Percentiles rank a stretch among this genome's conserved stretches.
Conservation (phyloP, 305 asterid species). For the Rubia peregrina region DNA sequence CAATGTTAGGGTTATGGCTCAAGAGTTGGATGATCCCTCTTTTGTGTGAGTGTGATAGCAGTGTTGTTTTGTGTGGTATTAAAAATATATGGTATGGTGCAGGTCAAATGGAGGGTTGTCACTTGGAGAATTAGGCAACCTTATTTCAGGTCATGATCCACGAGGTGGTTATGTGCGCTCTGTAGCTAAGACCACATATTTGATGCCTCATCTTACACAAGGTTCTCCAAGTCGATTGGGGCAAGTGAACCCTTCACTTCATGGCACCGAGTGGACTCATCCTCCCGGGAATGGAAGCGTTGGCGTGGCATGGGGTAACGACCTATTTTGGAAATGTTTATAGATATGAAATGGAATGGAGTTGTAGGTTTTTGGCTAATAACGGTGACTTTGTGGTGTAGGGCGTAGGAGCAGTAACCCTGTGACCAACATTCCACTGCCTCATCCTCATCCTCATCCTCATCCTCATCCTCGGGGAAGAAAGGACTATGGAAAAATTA, state of each 20-base stretch:
- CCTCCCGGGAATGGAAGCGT: slow-evolving; percentile 42
- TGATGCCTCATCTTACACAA: slow-evolving; percentile 49
- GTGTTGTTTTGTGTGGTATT: not conserved
- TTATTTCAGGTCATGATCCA: slow-evolving; percentile 40
- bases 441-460: too few species aligned
- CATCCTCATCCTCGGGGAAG: slow-evolving; percentile 42
- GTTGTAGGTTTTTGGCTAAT: not conserved
- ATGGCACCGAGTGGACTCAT: too few species aligned
- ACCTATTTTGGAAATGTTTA: not conserved
- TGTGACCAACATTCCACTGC: slow-evolving; percentile 45
- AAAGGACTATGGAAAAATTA: slow-evolving; percentile 63
- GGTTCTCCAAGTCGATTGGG: slow-evolving; percentile 67
- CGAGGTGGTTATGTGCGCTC: slow-evolving; percentile 40
- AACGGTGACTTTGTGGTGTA: slow-evolving; percentile 24
- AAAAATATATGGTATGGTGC: slow-evolving; percentile 19
- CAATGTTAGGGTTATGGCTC: too few species aligned
- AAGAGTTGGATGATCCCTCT: too few species aligned
- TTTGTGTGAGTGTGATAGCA: too few species aligned
- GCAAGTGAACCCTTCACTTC: too few species aligned
- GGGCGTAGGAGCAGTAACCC: slow-evolving; percentile 72
- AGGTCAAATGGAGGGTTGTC: slow-evolving; percentile 61
- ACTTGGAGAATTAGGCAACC: slow-evolving; percentile 52
- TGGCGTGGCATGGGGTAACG: slow-evolving; percentile 47
- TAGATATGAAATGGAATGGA: not conserved
- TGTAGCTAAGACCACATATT: slow-evolving; percentile 45